Base-by-base conservation (phyloP, 441 rosid genomes). In the Pelargonium fulgidum region DNA sequence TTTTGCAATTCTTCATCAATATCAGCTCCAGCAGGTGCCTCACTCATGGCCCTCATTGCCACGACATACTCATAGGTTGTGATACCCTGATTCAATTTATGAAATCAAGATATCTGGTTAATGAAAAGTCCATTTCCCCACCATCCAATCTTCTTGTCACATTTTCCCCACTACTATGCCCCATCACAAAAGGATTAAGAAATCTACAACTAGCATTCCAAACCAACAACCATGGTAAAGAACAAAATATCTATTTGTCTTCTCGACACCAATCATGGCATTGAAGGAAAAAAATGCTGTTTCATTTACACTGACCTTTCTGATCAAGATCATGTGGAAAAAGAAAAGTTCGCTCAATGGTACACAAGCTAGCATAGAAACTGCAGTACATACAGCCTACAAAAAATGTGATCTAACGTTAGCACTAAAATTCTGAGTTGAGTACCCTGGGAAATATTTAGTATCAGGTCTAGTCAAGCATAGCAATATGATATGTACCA, bases 1-100 rank as follows among this genome's bases (percentile, higher is more conserved):
- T 88, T 83, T 14, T 75, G 89, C 73, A 84, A 66, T 56, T 88
- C 91, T 77, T 86, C 91, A 44, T 83, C 87, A 66, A 84, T 65
- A 0, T 86, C 84, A 65, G 80, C 89, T 68, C 89, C 91, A 69
- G 83, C 85, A 68, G 91, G 91, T n/a, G 77, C 88, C 79, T 88
- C 93, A 67, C 89, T 86, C 89, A 86, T 85, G 44, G 89, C 84
- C 81, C 93, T 84, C 91, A 86, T 85, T 45, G 93, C 93, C 79
- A 88, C 88, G 72, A 86, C 88, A 79, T 82, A 88, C 78, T 88
- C 93, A 54, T 88, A 88, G 4, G 93, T 88, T 10, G 93, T 88
- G 50, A 88, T 86, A 8, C 93, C 93, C 93, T 86, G 54, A 45
- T 59, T 61, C 48, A 62, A 72, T 11, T 58, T 12, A 41, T 69